phyloP scores from a whole-genome alignment of 1,284 basidiomycete species.

The Sporisorium reilianum region DNA sequence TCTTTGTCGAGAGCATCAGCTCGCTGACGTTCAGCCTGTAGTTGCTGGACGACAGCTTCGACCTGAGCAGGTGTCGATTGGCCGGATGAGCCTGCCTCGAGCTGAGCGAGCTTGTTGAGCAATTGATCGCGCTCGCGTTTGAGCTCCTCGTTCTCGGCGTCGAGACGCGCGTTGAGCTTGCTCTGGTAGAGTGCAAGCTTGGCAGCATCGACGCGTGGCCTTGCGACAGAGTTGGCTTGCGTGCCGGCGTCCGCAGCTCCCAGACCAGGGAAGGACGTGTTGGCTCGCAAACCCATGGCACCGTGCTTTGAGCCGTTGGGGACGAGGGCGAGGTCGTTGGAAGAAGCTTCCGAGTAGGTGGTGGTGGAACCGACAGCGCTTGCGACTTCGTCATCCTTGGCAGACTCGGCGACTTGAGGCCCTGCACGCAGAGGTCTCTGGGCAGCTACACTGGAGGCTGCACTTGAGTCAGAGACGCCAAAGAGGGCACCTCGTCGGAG shows the following conservation, averaged over 20 bases:
- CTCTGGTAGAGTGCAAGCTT: constrained; percentile 49
- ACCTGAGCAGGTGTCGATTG: not conserved
- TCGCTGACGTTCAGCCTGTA: constrained; percentile 30
- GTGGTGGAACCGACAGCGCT: constrained; percentile 36
- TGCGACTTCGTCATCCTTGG: constrained; percentile 35
- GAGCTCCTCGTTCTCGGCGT: constrained; percentile 53
- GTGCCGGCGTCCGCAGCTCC: constrained; percentile 49
- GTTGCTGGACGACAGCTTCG: constrained; percentile 13
- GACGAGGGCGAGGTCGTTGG: constrained; percentile 42
- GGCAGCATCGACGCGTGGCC: constrained; percentile 46
- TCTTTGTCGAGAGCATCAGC: constrained; percentile 50
- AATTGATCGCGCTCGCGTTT: constrained; percentile 45
- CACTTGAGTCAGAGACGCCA: constrained; percentile 36
- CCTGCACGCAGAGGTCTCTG: constrained; percentile 29
- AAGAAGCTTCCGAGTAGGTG: constrained; percentile 42
- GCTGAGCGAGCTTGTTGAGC: constrained; percentile 26
- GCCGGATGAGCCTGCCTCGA: constrained; percentile 14
- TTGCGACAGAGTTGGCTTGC: constrained; percentile 43
- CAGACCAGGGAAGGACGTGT: constrained; percentile 50
- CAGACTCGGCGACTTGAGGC: constrained; percentile 7
- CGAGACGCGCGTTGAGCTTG: constrained; percentile 49
- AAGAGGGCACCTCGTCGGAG: constrained; percentile 48
- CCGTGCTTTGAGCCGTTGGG: constrained; percentile 42
- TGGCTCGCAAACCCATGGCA: constrained; percentile 42
- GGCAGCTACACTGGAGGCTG: constrained; percentile 19